Evolutionary conservation across 1,139 yeast genomes (phyloP), one percentile per base, ranked within the genome.

Genomic region (Hansenula lynferdii): DNA sequence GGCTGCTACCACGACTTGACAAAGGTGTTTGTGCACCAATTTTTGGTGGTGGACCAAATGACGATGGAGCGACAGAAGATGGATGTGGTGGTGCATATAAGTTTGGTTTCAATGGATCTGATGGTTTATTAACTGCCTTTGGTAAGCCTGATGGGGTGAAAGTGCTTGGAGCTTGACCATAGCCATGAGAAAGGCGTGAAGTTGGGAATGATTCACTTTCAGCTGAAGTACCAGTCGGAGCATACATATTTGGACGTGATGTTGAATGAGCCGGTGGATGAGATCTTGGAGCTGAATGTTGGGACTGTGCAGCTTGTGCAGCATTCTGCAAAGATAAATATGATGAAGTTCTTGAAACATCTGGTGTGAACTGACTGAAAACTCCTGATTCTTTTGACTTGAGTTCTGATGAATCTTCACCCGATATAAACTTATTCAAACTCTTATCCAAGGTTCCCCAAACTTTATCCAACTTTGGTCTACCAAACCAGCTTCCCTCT

Each of bases 391-490:
- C 75, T 26, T 61, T 63, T 2, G 53, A 28, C 24, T 17, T 31
- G 5, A 6, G 3, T 11, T 61, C 65, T 5, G 66, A 44, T 8
- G 64, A 62, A n/a, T 50, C 60, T 31, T 80, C 90, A 38, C 86
- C 96, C 4, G 96, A 86, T 46, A 92, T 92, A 57, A 90, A 86
- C 58, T 87, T 87, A 53, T 76, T 78, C 54, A 81, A 77, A n/a
- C 81, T 74, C 51, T 77, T 78, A 57, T 87, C 95, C 44, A 89
- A 67, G 38, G 84, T 89, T 8, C 90, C 92, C 94, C 95, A 85
- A 43, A 89, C 81, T 54, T 78, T 83, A 52, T 89, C 95, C 42
- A 89, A 67, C 50, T 83, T 85, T 12, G 94, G 95, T 54, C 80
- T 80, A 28, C 84, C 70, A 28, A 84, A 70, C 66, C 75, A 79